phyloP scores from a whole-genome alignment of 129 eudicot genomes.

The Pseudognaphalium luteoalbum region DNA sequence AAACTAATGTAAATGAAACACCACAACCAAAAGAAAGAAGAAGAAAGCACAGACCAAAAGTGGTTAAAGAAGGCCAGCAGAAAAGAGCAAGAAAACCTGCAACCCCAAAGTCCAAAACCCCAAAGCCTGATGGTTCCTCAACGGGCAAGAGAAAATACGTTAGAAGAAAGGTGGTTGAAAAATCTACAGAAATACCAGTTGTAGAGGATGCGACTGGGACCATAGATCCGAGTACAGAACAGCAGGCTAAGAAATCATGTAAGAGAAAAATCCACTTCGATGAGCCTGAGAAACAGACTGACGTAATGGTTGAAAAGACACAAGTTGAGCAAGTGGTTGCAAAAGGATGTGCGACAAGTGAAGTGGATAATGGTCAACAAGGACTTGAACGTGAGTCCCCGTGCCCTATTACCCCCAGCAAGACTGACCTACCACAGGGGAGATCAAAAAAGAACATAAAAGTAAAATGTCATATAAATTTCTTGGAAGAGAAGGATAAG shows the following conservation, averaged over 20 bases:
- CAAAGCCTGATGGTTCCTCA: constrained; percentile 32
- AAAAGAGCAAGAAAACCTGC: constrained; percentile 51
- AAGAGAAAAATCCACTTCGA: constrained; percentile 64
- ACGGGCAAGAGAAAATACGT: constrained; percentile 65
- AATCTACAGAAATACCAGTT: constrained; percentile 28
- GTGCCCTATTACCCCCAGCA: constrained; percentile 31
- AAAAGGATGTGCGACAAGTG: constrained; percentile 20
- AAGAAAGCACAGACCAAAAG: constrained; percentile 86
- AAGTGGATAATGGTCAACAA: constrained; percentile 31
- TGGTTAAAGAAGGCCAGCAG: constrained; percentile 63
- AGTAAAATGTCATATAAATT: constrained; percentile 59
- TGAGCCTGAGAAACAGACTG: constrained; percentile 33
- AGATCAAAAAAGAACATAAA: constrained; percentile 25
- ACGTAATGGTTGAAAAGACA: constrained; percentile 24
- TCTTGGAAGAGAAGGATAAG: constrained; percentile 55
- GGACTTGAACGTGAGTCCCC: constrained; percentile 24
- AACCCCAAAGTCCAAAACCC: constrained; percentile 37
- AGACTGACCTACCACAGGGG: constrained; percentile 29
- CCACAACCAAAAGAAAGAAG: constrained; percentile 69
- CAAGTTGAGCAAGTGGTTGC: constrained; percentile 31
- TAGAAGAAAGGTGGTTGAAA: constrained; percentile 44
- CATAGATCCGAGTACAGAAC: constrained; percentile 23
- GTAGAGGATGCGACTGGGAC: constrained; percentile 26
- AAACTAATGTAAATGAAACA: constrained; percentile 52
- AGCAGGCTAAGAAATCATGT: constrained; percentile 44